Base-by-base conservation (phyloP, 2,329 filamentous ascomycete species). In the Lachnellula willkommii region DNA sequence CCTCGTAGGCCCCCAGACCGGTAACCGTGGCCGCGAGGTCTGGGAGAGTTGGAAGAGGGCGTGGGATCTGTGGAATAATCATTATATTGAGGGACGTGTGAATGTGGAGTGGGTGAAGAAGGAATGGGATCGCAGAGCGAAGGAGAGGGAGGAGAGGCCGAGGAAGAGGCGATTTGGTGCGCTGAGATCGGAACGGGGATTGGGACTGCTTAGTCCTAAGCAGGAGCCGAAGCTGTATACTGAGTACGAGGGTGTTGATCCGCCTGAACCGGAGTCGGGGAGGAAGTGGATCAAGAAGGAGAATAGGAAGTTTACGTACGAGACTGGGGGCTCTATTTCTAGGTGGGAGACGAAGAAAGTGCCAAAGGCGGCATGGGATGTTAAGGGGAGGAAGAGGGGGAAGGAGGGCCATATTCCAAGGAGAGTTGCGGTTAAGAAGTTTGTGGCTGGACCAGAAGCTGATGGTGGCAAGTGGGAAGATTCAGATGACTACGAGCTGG, bases 21-120 rank as follows among this genome's bases (percentile, higher is more conserved):
- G 26, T 8, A 52, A 52, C 1, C 52, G 60, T 20, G 60, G 66
- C 5, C 35, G 42, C 3, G 65, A 68, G 37, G 52, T 67, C 6
- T 69, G 66, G 65, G 42, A 51, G 35, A 59, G 53, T 24, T 69
- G 66, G 67, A 69, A 67, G 46, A 59, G 65, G 11, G 67, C 67
- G 1, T 69, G 60, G 59, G 66, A 68, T 61, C n/a, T 69, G 2
- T 68, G 65, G 64, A 68, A 69, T 43, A 64, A 65, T 48, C 45
- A 64, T 47, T 67, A 64, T 24, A 65, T 68, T 22, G 61, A 66
- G 40, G 65, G 67, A 20, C 56, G 67, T 1, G 59, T 60, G 9
- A 58, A 64, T 39, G 45, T 53, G 5, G 46, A 55, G 6, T 68
- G 63, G 63, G 52, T 68, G 12, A 52, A 53, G 28, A 37, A 47